Evolutionary conservation across 192 early-diverging fungal genomes (phyloP), one percentile per base, ranked within the genome.

Genomic region (Coemansia sp.): DNA sequence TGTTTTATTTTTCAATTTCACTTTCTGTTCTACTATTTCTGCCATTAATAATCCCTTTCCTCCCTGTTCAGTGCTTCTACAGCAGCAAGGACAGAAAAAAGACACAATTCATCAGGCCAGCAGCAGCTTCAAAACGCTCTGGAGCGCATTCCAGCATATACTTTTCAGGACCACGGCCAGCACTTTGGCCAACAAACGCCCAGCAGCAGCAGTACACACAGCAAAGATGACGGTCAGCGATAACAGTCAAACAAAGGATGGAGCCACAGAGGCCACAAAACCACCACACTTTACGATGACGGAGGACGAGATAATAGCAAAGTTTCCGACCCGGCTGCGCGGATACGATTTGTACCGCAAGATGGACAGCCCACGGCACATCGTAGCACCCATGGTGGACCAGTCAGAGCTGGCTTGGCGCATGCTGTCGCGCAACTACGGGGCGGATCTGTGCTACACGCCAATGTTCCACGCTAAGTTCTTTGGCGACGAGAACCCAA

Each of bases 381-480:
- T 98, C 33, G 89, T 97, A 2, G 96, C 93, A 0, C 96, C 96
- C 2, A 98, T 98, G 97, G 97, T 98, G 10, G 95, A 96, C 68
- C 94, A 97, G 74, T 94, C 93, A 0, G 97, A 99, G 61, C 84
- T 93, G 33, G 92, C 97, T 2, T 99, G 96, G 96, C 84, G 97
- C 35, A 85, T 96, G 8, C 88, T 99, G 31, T 92, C 90, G 7
- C 85, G 92, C 46, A 88, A 92, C 6, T 93, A 98, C 71, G 87
- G 84, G 43, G 91, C 94, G 2, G 74, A 96, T 0, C 79, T 98
- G 7, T 96, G 94, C 80, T 98, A 94, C 77, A 98, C 97, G 12
- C 97, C 97, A 49, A 99, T 99, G 97, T 92, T 98, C 71, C 92
- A 99, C 63, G 94, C 96, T 5, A 87, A 86, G 49, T 60, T 94